phyloP scores from a whole-genome alignment of 192 early-diverging fungal species.

The Mortierella alpina region DNA sequence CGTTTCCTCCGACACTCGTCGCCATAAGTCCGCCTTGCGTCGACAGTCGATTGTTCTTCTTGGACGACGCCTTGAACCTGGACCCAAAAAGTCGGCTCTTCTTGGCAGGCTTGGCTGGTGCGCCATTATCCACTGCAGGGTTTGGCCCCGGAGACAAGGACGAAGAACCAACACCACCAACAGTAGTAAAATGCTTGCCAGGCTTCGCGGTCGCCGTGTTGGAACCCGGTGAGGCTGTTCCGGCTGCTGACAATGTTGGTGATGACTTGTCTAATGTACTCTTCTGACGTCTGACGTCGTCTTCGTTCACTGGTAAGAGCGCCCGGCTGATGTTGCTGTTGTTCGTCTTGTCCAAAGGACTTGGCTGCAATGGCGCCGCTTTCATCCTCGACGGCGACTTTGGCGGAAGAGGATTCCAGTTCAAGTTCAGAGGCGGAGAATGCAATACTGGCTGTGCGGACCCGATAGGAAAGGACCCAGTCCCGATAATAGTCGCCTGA shows the following conservation, averaged over 20 bases:
- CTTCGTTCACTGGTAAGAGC: neutral
- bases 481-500: conserved; percentile 57
- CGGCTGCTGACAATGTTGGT: conserved; percentile 22
- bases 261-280: conserved; percentile 35
- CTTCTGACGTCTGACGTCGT: conserved; percentile 42
- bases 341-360: neutral
- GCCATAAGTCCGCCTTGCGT: neutral
- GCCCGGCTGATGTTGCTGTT: conserved; percentile 1
- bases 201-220: conserved; percentile 26
- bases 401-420: conserved; percentile 3
- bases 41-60: conserved; percentile 32
- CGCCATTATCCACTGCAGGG: conserved; percentile 9
- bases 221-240: conserved; percentile 12
- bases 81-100: conserved; percentile 39
- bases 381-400: conserved; percentile 2
- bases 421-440: conserved; percentile 25
- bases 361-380: conserved; percentile 4
- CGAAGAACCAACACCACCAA: conserved; percentile 46
- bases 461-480: conserved; percentile 56
- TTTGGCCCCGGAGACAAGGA: conserved; percentile 22
- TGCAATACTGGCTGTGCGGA: conserved; percentile 49
- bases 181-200: conserved; percentile 46
- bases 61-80: conserved; percentile 10
- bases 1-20: neutral
- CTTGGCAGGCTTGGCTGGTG: conserved; percentile 11